phyloP scores from a whole-genome alignment of 129 eudicot species.

The Apium graveolens region DNA sequence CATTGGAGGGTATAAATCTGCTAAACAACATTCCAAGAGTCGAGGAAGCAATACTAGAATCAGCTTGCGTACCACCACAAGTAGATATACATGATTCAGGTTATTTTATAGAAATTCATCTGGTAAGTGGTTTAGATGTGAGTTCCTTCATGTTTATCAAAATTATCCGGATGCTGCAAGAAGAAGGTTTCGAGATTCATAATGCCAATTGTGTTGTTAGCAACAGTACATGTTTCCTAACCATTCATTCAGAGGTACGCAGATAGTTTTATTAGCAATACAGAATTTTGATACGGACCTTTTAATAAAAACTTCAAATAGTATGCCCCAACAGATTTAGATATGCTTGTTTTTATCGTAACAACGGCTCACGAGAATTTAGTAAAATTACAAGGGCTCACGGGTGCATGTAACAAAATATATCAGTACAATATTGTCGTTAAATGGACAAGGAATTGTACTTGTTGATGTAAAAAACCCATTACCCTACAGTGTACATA shows the following conservation, averaged over 20 bases:
- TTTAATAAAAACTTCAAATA: neutral
- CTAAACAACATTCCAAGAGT: neutral
- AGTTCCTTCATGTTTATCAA: conserved; percentile 43
- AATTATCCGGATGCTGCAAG: conserved; percentile 46
- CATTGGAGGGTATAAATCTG: conserved; percentile 7
- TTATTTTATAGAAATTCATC: conserved; percentile 41
- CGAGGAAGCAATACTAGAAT: conserved; percentile 9
- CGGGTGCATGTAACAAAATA: neutral
- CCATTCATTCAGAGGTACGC: conserved; percentile 73
- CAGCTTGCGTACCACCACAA: conserved; percentile 16
- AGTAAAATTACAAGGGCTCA: neutral
- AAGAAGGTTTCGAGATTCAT: conserved; percentile 60
- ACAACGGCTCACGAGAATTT: no score
- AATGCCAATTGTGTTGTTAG: conserved; percentile 42
- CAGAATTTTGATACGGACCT: no score
- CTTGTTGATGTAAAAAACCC: no score
- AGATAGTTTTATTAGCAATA: neutral
- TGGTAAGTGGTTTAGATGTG: conserved; percentile 49
- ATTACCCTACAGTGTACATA: no score
- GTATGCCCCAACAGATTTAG: no score
- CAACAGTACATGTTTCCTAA: conserved; percentile 44
- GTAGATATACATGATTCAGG: conserved; percentile 44
- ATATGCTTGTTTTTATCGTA: no score
- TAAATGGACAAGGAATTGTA: no score
- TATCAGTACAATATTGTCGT: no score